A percentile compares a stretch with the other conserved stretches of the same genome.
These are phyloP conservation scores for Fusarium oxysporum DNA, from an alignment of 2,329 filamentous ascomycete genomes.

Conservation along the genomic window DNA sequence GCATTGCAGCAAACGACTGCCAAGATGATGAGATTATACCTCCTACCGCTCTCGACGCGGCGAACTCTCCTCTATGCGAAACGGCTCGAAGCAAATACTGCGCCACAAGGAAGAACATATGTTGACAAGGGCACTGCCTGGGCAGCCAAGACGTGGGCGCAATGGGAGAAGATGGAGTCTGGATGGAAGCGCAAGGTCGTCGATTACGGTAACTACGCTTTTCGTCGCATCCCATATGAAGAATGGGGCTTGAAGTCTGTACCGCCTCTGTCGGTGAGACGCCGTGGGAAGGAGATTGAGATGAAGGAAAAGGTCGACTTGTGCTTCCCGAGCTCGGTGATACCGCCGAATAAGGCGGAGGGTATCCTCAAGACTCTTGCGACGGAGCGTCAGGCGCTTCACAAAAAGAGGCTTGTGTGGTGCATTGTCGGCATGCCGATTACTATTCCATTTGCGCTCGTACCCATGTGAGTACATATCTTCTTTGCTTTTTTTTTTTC, in stretches of 20 bases:
- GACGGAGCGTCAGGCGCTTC: constrained; percentile 82
- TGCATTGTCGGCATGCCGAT: constrained; percentile 87
- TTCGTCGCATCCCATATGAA: constrained; percentile 91
- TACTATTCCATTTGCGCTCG: constrained; percentile 81
- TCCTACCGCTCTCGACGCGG: constrained; percentile 91
- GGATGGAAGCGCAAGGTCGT: constrained; percentile 93
- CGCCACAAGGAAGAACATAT: constrained; percentile 61
- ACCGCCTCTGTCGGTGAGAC: constrained; percentile 78
- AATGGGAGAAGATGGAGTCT: constrained; percentile 85
- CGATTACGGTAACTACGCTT: constrained; percentile 84
- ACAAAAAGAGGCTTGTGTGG: constrained; percentile 81
- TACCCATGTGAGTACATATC: constrained; percentile 79
- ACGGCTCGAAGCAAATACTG: constrained; percentile 69
- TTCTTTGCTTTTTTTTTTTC: not conserved
- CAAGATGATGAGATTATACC: constrained; percentile 92
- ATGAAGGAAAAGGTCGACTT: constrained; percentile 76
- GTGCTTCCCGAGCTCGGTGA: constrained; percentile 78
- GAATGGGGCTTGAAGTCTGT: constrained; percentile 99
- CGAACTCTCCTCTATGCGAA: constrained; percentile 94
- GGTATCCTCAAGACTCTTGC: constrained; percentile 77
- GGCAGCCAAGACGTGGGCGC: constrained; percentile 81
- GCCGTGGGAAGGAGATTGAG: constrained; percentile 71
- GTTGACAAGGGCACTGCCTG: constrained; percentile 77
- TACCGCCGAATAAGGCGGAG: constrained; percentile 72
- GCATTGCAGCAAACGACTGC: not conserved